phyloP scores from a whole-genome alignment of 192 early-diverging fungal species.

The Mortierella alpina region DNA sequence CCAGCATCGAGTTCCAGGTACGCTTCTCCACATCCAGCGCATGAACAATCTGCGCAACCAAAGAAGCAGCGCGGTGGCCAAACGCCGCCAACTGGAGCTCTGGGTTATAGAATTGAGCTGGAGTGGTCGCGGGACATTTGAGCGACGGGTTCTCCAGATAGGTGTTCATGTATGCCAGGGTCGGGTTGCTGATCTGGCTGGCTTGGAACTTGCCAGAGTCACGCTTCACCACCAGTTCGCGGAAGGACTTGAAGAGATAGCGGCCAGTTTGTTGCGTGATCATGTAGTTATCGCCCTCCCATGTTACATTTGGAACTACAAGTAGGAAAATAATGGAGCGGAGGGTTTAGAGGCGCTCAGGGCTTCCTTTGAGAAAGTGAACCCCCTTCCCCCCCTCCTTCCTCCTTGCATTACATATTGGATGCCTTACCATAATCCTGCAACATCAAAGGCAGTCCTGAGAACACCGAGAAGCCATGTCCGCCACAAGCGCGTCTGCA shows the following conservation, averaged over 20 bases:
- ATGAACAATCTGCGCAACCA: conserved; percentile 71
- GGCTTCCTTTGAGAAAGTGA: too few species aligned
- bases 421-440: conserved; percentile 63
- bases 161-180: conserved; percentile 55
- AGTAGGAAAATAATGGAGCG: background rate
- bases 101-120: conserved; percentile 42
- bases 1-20: conserved; percentile 80
- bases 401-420: background rate
- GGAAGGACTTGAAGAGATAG: conserved; percentile 59
- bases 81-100: conserved; percentile 73
- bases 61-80: conserved; percentile 73
- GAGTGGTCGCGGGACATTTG: conserved; percentile 55
- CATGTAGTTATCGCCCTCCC: conserved; percentile 89
- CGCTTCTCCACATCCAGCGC: conserved; percentile 69
- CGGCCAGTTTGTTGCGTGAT: conserved; percentile 87
- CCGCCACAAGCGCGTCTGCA: conserved; percentile 81
- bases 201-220: conserved; percentile 23
- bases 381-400: too few species aligned
- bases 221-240: conserved; percentile 45
- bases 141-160: conserved; percentile 65
- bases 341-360: too few species aligned
- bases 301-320: conserved; percentile 75
- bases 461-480: conserved; percentile 80
- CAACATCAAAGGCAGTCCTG: conserved; percentile 75
- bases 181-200: conserved; percentile 31